These are phyloP conservation scores for Golubevia pallescens DNA, from an alignment of 1,284 basidiomycete genomes.

Conservation along the genomic window DNA sequence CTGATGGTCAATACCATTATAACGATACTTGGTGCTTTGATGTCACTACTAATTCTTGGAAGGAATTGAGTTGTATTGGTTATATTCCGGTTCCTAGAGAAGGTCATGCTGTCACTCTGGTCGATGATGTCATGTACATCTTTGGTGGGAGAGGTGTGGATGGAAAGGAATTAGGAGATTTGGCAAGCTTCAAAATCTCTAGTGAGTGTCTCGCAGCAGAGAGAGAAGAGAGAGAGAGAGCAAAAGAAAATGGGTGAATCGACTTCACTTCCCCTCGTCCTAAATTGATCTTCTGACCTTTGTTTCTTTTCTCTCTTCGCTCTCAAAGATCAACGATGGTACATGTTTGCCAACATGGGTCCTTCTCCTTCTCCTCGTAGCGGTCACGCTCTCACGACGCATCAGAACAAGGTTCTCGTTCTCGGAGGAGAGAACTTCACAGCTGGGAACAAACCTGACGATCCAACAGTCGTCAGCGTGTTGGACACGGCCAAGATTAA, in stretches of 20 bases:
- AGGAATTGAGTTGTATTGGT: slow-evolving; percentile 93
- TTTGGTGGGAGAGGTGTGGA: slow-evolving; percentile 97
- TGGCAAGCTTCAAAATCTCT: slow-evolving; percentile 94
- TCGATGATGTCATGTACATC: slow-evolving; percentile 97
- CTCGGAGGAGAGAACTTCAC: slow-evolving; percentile 91
- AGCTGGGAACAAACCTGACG: slow-evolving; percentile 72
- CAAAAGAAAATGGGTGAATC: too few species aligned
- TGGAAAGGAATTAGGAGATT: slow-evolving; percentile 91
- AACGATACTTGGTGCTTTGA: slow-evolving; percentile 99
- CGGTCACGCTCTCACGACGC: slow-evolving; percentile 92
- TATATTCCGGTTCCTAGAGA: slow-evolving; percentile 96
- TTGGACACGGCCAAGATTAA: slow-evolving; percentile 73
- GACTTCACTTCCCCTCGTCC: too few species aligned
- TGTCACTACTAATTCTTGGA: slow-evolving; percentile 80
- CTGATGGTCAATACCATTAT: slow-evolving; percentile 97
- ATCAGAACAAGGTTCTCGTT: slow-evolving; percentile 85
- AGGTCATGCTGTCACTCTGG: slow-evolving; percentile 92
- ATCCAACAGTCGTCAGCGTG: slow-evolving; percentile 82
- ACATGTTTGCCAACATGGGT: slow-evolving; percentile 99
- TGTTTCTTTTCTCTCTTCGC: slow-evolving; percentile 65
- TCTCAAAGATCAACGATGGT: slow-evolving; percentile 79
- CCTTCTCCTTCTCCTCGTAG: slow-evolving; percentile 87
- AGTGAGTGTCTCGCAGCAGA: slow-evolving; percentile 77
- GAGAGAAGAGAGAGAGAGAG: too few species aligned
- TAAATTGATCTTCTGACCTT: background rate